A percentile compares a stretch with the other conserved stretches of the same genome.
These are phyloP conservation scores for Sabuloglossum arenarium DNA, from an alignment of 495 filamentous ascomycete species.

Conservation along the genomic window DNA sequence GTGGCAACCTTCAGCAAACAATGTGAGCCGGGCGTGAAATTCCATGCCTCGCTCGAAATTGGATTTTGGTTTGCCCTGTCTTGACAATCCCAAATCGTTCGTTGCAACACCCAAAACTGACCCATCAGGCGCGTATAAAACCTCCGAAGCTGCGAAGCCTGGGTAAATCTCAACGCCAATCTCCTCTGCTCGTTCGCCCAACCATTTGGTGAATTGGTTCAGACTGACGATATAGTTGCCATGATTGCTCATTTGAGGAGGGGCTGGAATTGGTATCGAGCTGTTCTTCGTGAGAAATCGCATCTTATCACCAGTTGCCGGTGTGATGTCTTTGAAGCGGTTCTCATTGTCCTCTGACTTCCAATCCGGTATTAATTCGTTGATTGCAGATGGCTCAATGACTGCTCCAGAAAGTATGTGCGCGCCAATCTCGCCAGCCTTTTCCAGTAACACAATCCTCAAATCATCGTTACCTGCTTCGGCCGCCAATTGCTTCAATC, in stretches of 20 bases:
- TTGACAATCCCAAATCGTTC: constrained; percentile 72
- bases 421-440: constrained; percentile 84
- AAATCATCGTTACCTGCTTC: constrained; percentile 93
- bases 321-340: constrained; percentile 65
- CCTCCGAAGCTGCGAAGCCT: constrained; percentile 83
- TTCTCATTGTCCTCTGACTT: constrained; percentile 65
- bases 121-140: constrained; percentile 72
- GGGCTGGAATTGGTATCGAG: constrained; percentile 60
- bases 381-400: constrained; percentile 70
- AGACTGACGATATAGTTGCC: constrained; percentile 95
- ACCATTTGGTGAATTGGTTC: constrained; percentile 86
- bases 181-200: constrained; percentile 87
- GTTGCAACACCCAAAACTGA: constrained; percentile 89
- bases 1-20: constrained; percentile 94
- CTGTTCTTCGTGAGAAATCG: constrained; percentile 75
- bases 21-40: constrained; percentile 81
- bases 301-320: constrained; percentile 71
- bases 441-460: constrained; percentile 79
- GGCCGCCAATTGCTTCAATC: constrained; percentile 86
- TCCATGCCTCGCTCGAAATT: constrained; percentile 96
- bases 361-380: constrained; percentile 91
- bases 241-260: constrained; percentile 95
- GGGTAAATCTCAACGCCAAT: constrained; percentile 96
- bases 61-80: constrained; percentile 69
- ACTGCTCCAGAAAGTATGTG: constrained; percentile 95